Evolutionary conservation across 2,329 filamentous ascomycete genomes (phyloP).

Genomic region (Cyanodermella asteris): DNA sequence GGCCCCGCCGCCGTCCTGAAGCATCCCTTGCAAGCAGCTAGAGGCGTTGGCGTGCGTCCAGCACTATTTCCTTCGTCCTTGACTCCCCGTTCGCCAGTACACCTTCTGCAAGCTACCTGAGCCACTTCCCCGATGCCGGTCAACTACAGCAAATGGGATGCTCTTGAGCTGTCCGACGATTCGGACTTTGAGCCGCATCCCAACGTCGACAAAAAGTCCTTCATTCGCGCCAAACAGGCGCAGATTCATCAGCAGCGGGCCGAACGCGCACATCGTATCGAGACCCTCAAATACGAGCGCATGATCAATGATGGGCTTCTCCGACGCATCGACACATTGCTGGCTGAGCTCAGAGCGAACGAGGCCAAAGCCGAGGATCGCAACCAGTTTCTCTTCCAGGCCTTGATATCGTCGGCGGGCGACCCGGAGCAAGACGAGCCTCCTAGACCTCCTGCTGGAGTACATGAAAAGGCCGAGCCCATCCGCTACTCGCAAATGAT

Average conservation of each 20-base stretch:
- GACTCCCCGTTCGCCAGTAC: too few species aligned
- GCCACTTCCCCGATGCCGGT: slow-evolving; percentile 25
- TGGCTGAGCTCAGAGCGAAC: slow-evolving; percentile 53
- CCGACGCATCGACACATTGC: slow-evolving; percentile 57
- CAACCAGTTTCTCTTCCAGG: slow-evolving; percentile 70
- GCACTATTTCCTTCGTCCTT: too few species aligned
- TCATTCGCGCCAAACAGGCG: slow-evolving; percentile 92
- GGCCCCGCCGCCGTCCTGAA: too few species aligned
- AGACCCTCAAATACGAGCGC: slow-evolving; percentile 71
- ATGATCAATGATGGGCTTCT: slow-evolving; percentile 83
- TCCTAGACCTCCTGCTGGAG: slow-evolving; percentile 55
- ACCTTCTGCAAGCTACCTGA: too few species aligned
- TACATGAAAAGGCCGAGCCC: slow-evolving; percentile 52
- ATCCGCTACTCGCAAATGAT: slow-evolving; percentile 94
- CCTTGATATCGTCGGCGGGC: slow-evolving; percentile 61
- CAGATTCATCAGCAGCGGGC: slow-evolving; percentile 86
- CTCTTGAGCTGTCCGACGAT: slow-evolving; percentile 91
- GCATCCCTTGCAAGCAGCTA: too few species aligned
- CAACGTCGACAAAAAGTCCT: slow-evolving; percentile 95
- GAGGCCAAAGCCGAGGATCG: slow-evolving; percentile 45
- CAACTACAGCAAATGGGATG: slow-evolving; percentile 47
- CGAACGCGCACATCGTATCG: slow-evolving; percentile 71
- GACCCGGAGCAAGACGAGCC: slow-evolving; percentile 51
- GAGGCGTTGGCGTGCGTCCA: too few species aligned
- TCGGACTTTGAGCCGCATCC: slow-evolving; percentile 96